Evolutionary conservation across 192 early-diverging fungal species (phyloP).

Genomic region (Entomortierella lignicola): DNA sequence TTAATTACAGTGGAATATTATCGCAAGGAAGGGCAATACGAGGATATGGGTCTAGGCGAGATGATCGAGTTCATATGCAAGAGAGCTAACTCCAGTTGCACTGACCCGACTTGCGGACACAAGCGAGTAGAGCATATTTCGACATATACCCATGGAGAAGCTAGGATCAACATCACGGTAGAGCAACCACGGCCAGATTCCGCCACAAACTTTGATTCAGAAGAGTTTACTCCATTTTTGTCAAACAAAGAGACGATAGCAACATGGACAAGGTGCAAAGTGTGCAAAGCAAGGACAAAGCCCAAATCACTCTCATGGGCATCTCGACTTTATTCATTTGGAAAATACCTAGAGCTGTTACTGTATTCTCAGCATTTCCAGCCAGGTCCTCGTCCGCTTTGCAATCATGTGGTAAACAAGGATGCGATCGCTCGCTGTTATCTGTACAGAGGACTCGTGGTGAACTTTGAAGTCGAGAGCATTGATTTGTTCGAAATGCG

Average conservation of each 20-base stretch:
- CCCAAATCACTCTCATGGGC: slow-evolving; percentile 75
- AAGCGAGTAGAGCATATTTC: slow-evolving; percentile 62
- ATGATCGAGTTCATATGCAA: slow-evolving; percentile 60
- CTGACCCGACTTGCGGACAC: slow-evolving; percentile 59
- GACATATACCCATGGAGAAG: slow-evolving; percentile 66
- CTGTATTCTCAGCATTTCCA: slow-evolving; percentile 76
- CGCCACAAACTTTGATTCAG: slow-evolving; percentile 11
- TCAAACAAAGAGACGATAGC: slow-evolving; percentile 73
- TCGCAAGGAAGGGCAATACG: slow-evolving; percentile 52
- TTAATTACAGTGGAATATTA: slow-evolving; percentile 66
- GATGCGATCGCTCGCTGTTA: slow-evolving; percentile 80
- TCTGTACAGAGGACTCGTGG: slow-evolving; percentile 72
- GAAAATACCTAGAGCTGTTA: slow-evolving; percentile 90
- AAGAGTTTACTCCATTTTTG: slow-evolving; percentile 60
- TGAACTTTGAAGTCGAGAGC: slow-evolving; percentile 76
- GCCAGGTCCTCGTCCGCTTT: slow-evolving; percentile 64
- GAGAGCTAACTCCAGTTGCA: slow-evolving; percentile 53
- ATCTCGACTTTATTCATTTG: slow-evolving; percentile 89
- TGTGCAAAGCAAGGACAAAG: slow-evolving; percentile 74
- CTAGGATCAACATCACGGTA: slow-evolving; percentile 60
- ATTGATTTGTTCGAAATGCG: slow-evolving; percentile 75
- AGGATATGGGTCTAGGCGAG: slow-evolving; percentile 61
- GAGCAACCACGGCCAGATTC: slow-evolving; percentile 38
- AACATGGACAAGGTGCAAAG: slow-evolving; percentile 84
- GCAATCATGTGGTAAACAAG: slow-evolving; percentile 54